Percentiles rank a stretch among this genome's conserved stretches.
Conservation (phyloP, 495 filamentous ascomycete species). For the Rostrohypoxylon terebratum region DNA sequence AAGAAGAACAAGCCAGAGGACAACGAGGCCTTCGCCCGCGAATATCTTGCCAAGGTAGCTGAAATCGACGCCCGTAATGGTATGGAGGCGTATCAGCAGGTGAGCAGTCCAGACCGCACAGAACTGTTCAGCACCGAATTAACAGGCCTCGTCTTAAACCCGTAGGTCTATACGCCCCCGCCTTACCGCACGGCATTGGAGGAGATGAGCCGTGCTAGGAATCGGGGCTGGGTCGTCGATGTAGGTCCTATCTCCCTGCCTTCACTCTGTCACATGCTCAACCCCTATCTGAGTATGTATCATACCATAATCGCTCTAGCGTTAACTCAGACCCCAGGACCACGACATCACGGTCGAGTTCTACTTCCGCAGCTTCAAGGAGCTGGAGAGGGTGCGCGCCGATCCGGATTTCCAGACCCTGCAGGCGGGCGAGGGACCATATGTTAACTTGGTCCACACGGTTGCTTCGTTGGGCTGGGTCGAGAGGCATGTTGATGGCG, state of each 20-base stretch:
- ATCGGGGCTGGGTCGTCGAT: slow-evolving; percentile 21
- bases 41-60: slow-evolving; percentile 16
- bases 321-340: slow-evolving; percentile 5
- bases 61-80: slow-evolving; percentile 10
- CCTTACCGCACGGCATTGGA: slow-evolving; percentile 16
- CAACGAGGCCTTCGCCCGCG: slow-evolving; percentile 19
- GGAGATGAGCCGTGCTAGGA: slow-evolving; percentile 9
- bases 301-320: not conserved
- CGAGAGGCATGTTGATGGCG: slow-evolving; percentile 22
- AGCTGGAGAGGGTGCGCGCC: slow-evolving; percentile 4
- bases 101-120: not conserved
- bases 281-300: too few species aligned
- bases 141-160: not conserved
- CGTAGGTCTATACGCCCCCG: not conserved
- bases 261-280: too few species aligned
- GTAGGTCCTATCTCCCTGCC: slow-evolving; percentile 13
- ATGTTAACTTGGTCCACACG: slow-evolving; percentile 22
- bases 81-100: slow-evolving; percentile 28
- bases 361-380: slow-evolving; percentile 27
- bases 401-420: slow-evolving; percentile 14
- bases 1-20: slow-evolving; percentile 12
- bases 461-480: slow-evolving; percentile 25
- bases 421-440: slow-evolving; percentile 16
- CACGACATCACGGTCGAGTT: slow-evolving; percentile 29
- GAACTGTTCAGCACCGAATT: not conserved